Evolutionary conservation across 352 stramenopile species (phyloP), one percentile per base, ranked within the genome.

Genomic region (Blastocystis sp.): DNA sequence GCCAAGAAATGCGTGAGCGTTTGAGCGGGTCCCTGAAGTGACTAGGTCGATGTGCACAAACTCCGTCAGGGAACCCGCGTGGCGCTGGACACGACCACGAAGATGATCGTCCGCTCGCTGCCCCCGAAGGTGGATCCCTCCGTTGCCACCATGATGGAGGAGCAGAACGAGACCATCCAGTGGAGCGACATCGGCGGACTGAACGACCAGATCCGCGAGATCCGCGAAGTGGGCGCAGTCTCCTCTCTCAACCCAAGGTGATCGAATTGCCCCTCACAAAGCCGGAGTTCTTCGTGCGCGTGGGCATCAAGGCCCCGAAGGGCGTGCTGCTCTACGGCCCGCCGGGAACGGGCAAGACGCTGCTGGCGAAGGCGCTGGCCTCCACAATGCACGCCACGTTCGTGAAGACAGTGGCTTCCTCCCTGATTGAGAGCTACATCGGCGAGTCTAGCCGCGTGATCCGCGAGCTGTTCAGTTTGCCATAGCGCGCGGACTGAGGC

Each of bases 371-470:
- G 88, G 97, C 97, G 21, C 91, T 99, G 28, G 97, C 97, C 17
- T 98, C 93, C 91, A 99, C 99, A 91, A 98, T 99, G 90, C 97
- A 96, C 89, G 96, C 96, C 2, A 99, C 96, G 67, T 99, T 99
- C 91, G 92, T 99, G 76, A 99, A 99, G 92, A 96, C 99, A 53
- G 96, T 99, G 23, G 96, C 96, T 10, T 98, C 95, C 81, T 96
- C 96, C 21, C 98, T 99, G 90, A 97, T 99, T 5, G 96, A 99
- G 92, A 99, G 99, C 91, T 99, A 99, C 93, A 99, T 99, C 92
- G 97, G 97, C 86, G 97, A 99, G 91, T 98, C 95, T 81, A 96
- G 96, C 11, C 94, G 96, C 89, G 95, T 99, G 88, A 98, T 99
- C 90, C 95, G 97, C 79, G 97, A 99, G 92, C 98, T 99, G 96